Evolutionary conservation across 768 basidiomycete species (phyloP).

Genomic region (Russula foetens): DNA sequence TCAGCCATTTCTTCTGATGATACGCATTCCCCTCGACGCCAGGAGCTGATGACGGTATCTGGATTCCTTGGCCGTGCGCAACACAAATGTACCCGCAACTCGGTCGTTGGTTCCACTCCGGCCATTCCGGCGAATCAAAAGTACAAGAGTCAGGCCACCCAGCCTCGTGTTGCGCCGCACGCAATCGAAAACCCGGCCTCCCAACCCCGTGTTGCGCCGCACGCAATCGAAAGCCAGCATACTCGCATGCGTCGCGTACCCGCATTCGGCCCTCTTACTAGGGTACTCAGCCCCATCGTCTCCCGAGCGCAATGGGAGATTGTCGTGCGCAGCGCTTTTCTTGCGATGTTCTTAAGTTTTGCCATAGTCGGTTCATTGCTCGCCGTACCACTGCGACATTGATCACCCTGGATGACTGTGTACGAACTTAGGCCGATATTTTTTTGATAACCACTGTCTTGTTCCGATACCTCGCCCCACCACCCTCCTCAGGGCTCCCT

Average conservation of each 20-base stretch:
- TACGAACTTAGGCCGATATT: neutral
- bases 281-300: conserved; percentile 59
- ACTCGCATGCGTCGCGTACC: conserved; percentile 49
- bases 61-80: conserved; percentile 11
- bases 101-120: neutral
- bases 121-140: conserved; percentile 4
- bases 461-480: neutral
- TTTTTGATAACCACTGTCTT: neutral
- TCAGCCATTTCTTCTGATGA: neutral
- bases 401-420: conserved; percentile 10
- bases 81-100: conserved; percentile 10
- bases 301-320: conserved; percentile 84
- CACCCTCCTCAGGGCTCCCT: neutral
- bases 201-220: neutral
- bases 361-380: conserved; percentile 27
- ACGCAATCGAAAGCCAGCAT: conserved; percentile 29
- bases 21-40: neutral
- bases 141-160: conserved; percentile 7
- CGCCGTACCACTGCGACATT: conserved; percentile 29
- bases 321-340: conserved; percentile 48
- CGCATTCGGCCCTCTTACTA: conserved; percentile 66
- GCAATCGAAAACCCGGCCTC: conserved; percentile 19
- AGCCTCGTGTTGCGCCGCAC: neutral
- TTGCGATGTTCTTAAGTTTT: conserved; percentile 37
- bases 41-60: conserved; percentile 8